phyloP scores from a whole-genome alignment of 1,284 basidiomycete species.

The Cutaneotrichosporon cutaneum region DNA sequence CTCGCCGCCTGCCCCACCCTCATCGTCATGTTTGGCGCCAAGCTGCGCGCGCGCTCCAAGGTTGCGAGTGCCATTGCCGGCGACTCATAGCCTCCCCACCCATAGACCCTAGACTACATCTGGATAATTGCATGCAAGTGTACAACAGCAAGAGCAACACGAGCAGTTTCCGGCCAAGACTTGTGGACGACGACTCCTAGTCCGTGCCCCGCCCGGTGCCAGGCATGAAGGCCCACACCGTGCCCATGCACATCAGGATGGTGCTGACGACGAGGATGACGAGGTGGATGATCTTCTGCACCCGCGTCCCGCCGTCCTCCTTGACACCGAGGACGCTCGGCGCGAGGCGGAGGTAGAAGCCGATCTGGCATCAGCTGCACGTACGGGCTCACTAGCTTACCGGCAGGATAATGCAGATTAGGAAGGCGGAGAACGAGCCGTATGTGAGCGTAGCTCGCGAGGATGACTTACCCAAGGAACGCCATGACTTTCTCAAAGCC shows the following conservation, averaged over 20 bases:
- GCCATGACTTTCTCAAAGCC: slow-evolving; percentile 74
- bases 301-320: slow-evolving; percentile 60
- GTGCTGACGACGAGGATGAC: slow-evolving; percentile 60
- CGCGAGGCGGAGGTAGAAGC: slow-evolving; percentile 45
- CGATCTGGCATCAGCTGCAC: slow-evolving; percentile 28
- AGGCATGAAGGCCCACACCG: slow-evolving; percentile 64
- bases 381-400: slow-evolving; percentile 55
- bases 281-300: slow-evolving; percentile 58
- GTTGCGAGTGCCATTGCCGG: slow-evolving; percentile 41
- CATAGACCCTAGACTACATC: neutral
- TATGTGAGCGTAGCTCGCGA: neutral
- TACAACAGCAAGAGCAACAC: neutral
- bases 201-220: slow-evolving; percentile 6
- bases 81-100: neutral
- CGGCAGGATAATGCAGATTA: slow-evolving; percentile 78
- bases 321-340: slow-evolving; percentile 26
- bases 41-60: slow-evolving; percentile 43
- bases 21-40: slow-evolving; percentile 46
- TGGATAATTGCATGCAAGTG: neutral
- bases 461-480: slow-evolving; percentile 66
- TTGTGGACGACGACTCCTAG: neutral
- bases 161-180: too few species aligned
- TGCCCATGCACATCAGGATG: slow-evolving; percentile 77
- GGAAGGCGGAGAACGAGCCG: slow-evolving; percentile 69
- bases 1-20: slow-evolving; percentile 45